Evolutionary conservation across 2,329 filamentous ascomycete species (phyloP), one percentile per base, ranked within the genome.

Genomic region (Thelonectria rubi): DNA sequence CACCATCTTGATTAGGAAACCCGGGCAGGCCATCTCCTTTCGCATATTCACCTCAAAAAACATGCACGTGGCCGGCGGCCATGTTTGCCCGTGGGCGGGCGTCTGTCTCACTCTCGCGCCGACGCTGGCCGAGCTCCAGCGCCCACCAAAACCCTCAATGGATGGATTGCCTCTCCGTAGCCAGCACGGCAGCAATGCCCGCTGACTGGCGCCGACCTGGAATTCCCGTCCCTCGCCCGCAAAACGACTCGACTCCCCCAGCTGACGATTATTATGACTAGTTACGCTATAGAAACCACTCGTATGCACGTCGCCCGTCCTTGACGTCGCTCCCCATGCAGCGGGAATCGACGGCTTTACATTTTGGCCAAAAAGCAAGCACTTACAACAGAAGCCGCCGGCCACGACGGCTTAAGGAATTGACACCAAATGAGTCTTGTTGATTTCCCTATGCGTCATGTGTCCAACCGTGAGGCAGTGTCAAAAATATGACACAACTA

Each of bases 311-410:
- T 55, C 52, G 40, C 51, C 42, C 18, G 21, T 30, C 18, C 15
- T 17, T 26, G 42, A 47, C 21, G 12, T 20, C 7, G 14, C 30
- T 57, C 47, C 32, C 40, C 32, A 14, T 37, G 26, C 39, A 24
- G 47, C 55, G 55, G 55, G 55, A 57, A 57, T 50, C 55, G 17
- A 48, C 55, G 55, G 55, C 55, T 57, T 57, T 57, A 26, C n/a
- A 11, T 17, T 30, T 48, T 24, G 46, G 7, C 18, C 17, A 14
- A 26, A 24, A 46, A 24, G 18, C 43, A 46, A 26, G 11, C 11
- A 14, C 18, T 46, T 34, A 17, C 11, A 17, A 7, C 15, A 46
- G 11, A 24, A 15, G 18, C 43, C 43, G 43, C 18, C 43, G 21
- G 43, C 43, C 15, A 46, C 43, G 14, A 20, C 53, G 34, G 53